Base-by-base conservation (phyloP, 345 rosid genomes). In the Salix purpurea region DNA sequence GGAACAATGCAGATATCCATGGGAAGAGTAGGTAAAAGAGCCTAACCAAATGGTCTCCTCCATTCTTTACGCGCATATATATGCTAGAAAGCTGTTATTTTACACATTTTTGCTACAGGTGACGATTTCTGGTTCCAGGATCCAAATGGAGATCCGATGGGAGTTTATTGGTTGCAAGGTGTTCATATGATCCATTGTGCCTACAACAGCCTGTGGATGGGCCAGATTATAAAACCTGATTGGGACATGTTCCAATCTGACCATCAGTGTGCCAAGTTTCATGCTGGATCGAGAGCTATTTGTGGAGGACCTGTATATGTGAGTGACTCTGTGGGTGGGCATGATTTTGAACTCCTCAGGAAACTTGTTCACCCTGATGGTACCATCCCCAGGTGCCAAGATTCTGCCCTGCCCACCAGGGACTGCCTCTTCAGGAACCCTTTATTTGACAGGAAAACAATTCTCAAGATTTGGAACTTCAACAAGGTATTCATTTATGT, bases 201-300 rank as follows among this genome's bases (percentile, higher is more conserved):
- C 64, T 92, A 94, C 81, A 94, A 92, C 89, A 94, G 98, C 75
- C 36, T 92, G 73, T 92, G 97, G 98, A 94, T 94, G 88, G 97
- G 98, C 19, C 92, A 92, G 72, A 83, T 92, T 44, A 88, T 92
- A 67, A 94, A 89, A 37, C 98, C 98, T 30, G 98, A 94, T 73
- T 92, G 98, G 98, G 98, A 94, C 71, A 94, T 94, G 97, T 94
- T 94, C 84, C 97, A 94, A 67, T 94, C 98, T 7, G 97, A 92
- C 69, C 98, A 94, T 72, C 76, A 72, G 56, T 91, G 97, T 73
- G 97, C 98, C 72, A 87, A 94, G 78, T 94, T 84, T 71, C 98
- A 94, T 56, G 95, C 97, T 1, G 97, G 92, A 1, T 91, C 97
- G 15, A 80, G 97, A 78, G 95, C 97, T 69, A 92, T 94, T 66